Base-by-base conservation (phyloP, 345 rosid species). In the Lepidium africanum region DNA sequence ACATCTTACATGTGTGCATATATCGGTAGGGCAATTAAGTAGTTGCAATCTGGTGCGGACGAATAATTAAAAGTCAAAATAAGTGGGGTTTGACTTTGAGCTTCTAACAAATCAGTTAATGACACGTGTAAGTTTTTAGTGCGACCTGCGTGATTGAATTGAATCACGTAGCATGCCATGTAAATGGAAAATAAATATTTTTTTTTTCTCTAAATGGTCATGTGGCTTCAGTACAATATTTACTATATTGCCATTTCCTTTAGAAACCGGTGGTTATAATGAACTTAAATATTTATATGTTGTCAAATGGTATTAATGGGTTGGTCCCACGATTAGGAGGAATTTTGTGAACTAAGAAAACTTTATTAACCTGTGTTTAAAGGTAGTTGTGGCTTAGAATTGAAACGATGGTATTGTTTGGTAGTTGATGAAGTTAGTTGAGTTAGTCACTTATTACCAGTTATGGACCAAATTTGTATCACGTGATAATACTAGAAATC, bases 161-260 rank as follows among this genome's bases (percentile, higher is more conserved):
- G 32, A 57, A 37, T 70, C 75, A 76, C 79, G 78, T 68, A 74
- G 74, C 78, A 60, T 74, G 69, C 10, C 43, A 57, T 72, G 70
- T 40, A 39, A 32, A 38, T 14, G 10, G 9, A 11, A 42, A 43
- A 36, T 43, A 39, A 23, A 37, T 27, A 21, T 21, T 21, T 21
- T 49, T 42, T 53, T 37, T 37, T 25, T 5, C 12, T 23, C 10
- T 63, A 45, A 33, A 42, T 37, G 46, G 27, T 21, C 71, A 74
- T 67, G 78, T 74, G 78, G 59, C 37, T 61, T 21, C 23, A 21
- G 23, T 21, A 21, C 23, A 21, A 41, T 53, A 36, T 53, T 63
- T 69, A 62, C 70, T 33, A 11, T n/a, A 16, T 14, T 56, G 61
- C 75, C 75, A 69, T 59, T 59, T 13, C 47, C 12, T 41, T 56